Conservation (phyloP, 495 filamentous ascomycete genomes). For the Neurospora africana region DNA sequence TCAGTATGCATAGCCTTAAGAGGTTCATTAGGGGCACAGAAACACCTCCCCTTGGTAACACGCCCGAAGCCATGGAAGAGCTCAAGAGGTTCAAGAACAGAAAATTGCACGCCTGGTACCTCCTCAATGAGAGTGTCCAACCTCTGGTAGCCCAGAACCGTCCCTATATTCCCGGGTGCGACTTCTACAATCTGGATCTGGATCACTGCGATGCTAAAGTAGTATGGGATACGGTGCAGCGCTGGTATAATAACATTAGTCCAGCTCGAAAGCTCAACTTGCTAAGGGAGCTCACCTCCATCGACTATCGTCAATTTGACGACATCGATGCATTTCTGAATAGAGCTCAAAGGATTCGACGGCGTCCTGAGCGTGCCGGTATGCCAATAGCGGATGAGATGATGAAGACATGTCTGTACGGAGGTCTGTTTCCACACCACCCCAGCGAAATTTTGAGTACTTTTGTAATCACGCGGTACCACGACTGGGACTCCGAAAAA, state of each 20-base stretch:
- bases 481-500: not conserved
- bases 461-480: accelerated
- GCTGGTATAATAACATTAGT: not conserved
- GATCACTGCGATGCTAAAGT: not conserved
- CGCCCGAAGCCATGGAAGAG: not conserved
- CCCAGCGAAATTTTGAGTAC: accelerated
- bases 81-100: not conserved
- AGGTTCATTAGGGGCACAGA: not conserved
- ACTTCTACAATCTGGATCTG: not conserved
- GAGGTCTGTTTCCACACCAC: not conserved
- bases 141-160: accelerated
- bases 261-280: not conserved
- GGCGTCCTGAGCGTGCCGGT: not conserved
- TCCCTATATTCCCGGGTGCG: not conserved
- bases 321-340: not conserved
- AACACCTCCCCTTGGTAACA: not conserved
- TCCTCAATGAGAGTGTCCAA: not conserved
- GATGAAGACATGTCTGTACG: not conserved
- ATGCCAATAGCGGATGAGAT: not conserved
- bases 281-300: not conserved
- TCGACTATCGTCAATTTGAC: not conserved
- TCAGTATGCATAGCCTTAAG: not conserved
- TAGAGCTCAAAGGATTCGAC: not conserved
- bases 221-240: not conserved
- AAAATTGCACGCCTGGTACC: accelerated